Base-by-base conservation (phyloP, 495 filamentous ascomycete species). In the Trichoderma erinaceum region DNA sequence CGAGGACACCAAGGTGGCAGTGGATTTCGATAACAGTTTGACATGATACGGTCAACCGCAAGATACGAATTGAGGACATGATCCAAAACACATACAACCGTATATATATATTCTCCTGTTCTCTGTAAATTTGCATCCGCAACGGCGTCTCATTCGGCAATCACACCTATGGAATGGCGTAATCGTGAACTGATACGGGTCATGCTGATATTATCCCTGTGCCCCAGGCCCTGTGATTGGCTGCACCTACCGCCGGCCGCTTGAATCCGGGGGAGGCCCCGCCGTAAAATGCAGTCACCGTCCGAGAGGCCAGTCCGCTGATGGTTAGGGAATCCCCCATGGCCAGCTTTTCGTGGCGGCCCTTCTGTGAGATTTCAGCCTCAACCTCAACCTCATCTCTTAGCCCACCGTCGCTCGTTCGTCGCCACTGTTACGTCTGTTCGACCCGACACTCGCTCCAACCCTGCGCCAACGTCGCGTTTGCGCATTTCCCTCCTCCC, bases 231-330 rank as follows among this genome's bases (percentile, higher is more conserved):
- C 13, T 32, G 13, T 61, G 56, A 61, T 61, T 61, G 56, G 56
- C 56, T 61, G 56, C 56, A 23, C 11, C 10, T 61, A n/a, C 44
- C 44, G 56, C 56, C 56, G 13, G 56, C 56, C 25, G 56, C 25
- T 32, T 12, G 56, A 25, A 25, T 61, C 56, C 56, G 56, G 56
- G 25, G 56, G 10, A 13, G 13, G 11, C 56, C 56, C 56, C 56
- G 56, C 56, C 27, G 56, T 61, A 61, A 61, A 61, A 32, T 61
- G 56, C 56, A 29, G 23, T 29, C 16, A 18, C 56, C 3, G 56
- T 61, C 27, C 25, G 16, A 56, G 21, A 27, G 8, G 23, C 23
- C 56, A 27, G 25, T 23, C 56, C 43, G 43, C 43, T 46, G 43
- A 46, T 18, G 43, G 18, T 46, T 46, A 46, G 43, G 12, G 13